Evolutionary conservation across 345 rosid genomes (phyloP).

Genomic region (Schrenkiella parvula): DNA sequence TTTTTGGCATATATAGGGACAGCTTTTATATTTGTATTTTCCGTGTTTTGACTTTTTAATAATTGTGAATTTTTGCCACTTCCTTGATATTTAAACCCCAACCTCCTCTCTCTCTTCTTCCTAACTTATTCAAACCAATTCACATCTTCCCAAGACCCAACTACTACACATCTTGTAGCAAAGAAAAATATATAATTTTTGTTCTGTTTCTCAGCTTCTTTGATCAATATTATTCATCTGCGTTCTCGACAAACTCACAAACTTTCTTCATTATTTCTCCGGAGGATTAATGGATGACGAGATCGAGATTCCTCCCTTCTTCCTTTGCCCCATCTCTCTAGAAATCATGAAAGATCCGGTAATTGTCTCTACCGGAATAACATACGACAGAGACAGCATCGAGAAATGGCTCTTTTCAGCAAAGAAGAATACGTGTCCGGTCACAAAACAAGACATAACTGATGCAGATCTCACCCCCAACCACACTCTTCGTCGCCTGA

Average conservation of each 20-base stretch:
- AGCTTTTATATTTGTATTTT: conserved; percentile 22
- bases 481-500: conserved; percentile 76
- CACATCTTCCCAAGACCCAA: conserved; percentile 26
- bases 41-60: conserved; percentile 60
- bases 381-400: conserved; percentile 65
- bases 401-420: conserved; percentile 59
- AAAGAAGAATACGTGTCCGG: conserved; percentile 56
- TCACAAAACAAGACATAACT: conserved; percentile 59
- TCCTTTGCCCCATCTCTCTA: conserved; percentile 70
- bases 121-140: conserved; percentile 39
- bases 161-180: conserved; percentile 23
- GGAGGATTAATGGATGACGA: conserved; percentile 46
- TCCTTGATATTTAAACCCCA: conserved; percentile 29
- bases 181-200: neutral
- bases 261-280: neutral
- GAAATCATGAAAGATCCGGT: conserved; percentile 80
- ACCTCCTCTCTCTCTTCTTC: conserved; percentile 12
- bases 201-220: neutral
- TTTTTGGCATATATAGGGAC: conserved; percentile 7
- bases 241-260: neutral
- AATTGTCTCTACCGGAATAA: conserved; percentile 56
- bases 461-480: conserved; percentile 73
- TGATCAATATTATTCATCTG: conserved; percentile 21
- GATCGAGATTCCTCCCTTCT: conserved; percentile 57
- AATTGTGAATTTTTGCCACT: conserved; percentile 1